These are phyloP conservation scores for Ceratorhiza oryzae-sativae DNA, from an alignment of 1,284 basidiomycete genomes.

Conservation along the genomic window DNA sequence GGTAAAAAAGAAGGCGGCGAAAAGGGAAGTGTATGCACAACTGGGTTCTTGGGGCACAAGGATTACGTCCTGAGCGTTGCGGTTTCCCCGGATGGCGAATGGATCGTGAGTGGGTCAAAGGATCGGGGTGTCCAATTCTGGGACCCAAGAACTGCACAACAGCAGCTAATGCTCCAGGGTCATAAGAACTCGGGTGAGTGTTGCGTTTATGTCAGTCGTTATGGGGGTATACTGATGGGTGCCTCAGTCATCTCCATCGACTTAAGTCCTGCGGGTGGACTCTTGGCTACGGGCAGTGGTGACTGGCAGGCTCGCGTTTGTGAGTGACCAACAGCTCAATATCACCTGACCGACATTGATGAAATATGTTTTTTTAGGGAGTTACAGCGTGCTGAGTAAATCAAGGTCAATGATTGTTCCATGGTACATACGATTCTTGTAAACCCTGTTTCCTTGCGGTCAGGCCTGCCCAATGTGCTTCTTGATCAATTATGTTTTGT, in stretches of 20 bases:
- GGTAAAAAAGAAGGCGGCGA: slow-evolving; percentile 56
- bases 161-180: slow-evolving; percentile 86
- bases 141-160: slow-evolving; percentile 76
- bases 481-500: slow-evolving; percentile 1
- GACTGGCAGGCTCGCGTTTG: slow-evolving; percentile 86
- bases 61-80: slow-evolving; percentile 83
- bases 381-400: slow-evolving; percentile 29
- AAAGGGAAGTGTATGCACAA: slow-evolving; percentile 66
- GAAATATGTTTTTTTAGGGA: slow-evolving; percentile 34
- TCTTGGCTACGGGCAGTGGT: slow-evolving; percentile 86
- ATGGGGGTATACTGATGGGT: slow-evolving; percentile 40
- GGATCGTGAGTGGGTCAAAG: slow-evolving; percentile 90
- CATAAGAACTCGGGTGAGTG: slow-evolving; percentile 82
- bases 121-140: slow-evolving; percentile 90
- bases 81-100: slow-evolving; percentile 83
- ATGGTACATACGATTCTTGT: slow-evolving; percentile 1
- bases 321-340: slow-evolving; percentile 52
- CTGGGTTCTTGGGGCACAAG: slow-evolving; percentile 86
- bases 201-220: background rate
- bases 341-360: background rate
- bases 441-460: slow-evolving; percentile 9
- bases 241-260: slow-evolving; percentile 81
- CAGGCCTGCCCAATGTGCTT: background rate
- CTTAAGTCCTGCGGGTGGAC: slow-evolving; percentile 73
- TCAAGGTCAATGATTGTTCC: background rate